Conservation (phyloP, 148 eudicot species). For the Salicornia ramosissima region DNA sequence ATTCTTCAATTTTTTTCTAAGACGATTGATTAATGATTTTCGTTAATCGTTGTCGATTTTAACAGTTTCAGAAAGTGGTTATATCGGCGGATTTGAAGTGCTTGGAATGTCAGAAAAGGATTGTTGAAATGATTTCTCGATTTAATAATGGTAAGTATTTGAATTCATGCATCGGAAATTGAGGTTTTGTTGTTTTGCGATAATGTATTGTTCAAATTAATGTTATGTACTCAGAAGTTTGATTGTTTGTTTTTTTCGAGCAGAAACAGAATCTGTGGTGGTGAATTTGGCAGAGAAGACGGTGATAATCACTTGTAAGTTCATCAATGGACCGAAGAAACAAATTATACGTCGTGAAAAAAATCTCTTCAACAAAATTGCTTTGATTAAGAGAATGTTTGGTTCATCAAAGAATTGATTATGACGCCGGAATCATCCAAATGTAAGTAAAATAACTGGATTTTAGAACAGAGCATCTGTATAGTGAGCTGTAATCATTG, state of each 20-base stretch:
- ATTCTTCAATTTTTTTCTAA: background rate
- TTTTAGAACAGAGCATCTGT: conserved; percentile 14
- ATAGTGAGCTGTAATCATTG: no score
- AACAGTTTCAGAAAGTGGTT: conserved; percentile 70
- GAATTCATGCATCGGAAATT: no score
- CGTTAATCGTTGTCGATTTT: background rate
- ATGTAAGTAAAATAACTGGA: background rate
- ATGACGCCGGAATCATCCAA: background rate
- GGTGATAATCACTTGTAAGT: conserved; percentile 49
- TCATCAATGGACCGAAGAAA: conserved; percentile 16
- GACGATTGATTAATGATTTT: background rate
- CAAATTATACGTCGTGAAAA: conserved; percentile 11
- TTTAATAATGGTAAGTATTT: conserved; percentile 38
- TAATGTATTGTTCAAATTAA: no score
- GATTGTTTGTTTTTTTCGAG: conserved; percentile 20
- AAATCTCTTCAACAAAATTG: conserved; percentile 22
- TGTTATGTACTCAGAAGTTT: no score
- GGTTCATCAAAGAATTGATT: conserved; percentile 24
- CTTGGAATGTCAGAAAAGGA: conserved; percentile 48
- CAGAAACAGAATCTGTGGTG: conserved; percentile 49
- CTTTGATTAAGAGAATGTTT: conserved; percentile 38
- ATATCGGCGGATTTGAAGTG: conserved; percentile 63
- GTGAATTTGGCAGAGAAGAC: conserved; percentile 55
- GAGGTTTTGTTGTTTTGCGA: no score
- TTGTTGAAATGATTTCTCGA: conserved; percentile 47